These are phyloP conservation scores for Tylopilus rubrobrunneus DNA, from an alignment of 768 basidiomycete species.

Conservation along the genomic window DNA sequence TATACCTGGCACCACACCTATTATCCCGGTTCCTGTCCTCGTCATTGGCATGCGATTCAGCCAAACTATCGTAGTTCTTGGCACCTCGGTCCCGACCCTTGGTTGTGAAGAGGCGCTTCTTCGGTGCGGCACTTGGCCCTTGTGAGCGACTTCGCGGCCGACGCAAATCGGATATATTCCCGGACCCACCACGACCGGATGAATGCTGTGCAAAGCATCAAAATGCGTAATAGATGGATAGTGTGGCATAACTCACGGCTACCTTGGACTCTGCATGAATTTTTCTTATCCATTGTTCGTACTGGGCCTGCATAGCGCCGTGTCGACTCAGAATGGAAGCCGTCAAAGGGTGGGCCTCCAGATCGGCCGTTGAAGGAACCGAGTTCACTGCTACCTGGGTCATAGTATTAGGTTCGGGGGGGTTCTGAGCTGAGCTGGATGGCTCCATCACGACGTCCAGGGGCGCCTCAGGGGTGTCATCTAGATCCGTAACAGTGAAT, in stretches of 20 bases:
- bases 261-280: conserved; percentile 12
- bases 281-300: conserved; percentile 17
- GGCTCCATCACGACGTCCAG: no score
- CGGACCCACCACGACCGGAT: conserved; percentile 25
- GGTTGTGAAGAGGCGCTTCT: conserved; percentile 7
- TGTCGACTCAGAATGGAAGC: conserved; percentile 22
- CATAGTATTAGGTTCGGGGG: conserved; percentile 2
- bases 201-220: conserved; percentile 13
- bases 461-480: no score
- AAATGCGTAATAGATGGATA: not conserved
- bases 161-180: conserved; percentile 20
- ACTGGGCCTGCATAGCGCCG: conserved; percentile 7
- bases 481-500: no score
- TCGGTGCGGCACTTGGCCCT: not conserved
- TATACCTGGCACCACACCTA: conserved; percentile 1
- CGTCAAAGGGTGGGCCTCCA: conserved; percentile 19
- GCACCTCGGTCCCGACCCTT: conserved; percentile 11
- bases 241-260: conserved; percentile 12
- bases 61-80: not conserved
- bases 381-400: conserved; percentile 1
- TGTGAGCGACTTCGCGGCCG: conserved; percentile 9
- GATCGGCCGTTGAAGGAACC: not conserved
- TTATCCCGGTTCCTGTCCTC: not conserved
- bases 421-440: no score
- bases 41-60: not conserved